Conservation (phyloP, 768 basidiomycete genomes). For the Mrakia gelida region DNA sequence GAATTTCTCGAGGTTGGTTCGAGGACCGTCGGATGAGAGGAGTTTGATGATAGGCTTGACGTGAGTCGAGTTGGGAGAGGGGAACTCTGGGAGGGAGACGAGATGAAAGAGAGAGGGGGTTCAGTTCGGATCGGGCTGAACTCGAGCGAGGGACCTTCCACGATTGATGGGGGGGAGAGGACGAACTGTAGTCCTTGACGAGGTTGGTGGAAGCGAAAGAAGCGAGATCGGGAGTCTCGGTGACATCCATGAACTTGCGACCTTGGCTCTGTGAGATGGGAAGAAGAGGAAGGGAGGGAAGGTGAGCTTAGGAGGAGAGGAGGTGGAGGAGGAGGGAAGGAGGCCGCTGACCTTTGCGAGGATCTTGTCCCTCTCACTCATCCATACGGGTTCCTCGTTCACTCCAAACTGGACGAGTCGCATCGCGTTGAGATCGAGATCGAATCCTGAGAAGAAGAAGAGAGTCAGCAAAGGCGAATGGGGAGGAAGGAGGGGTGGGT, state of each 20-base stretch:
- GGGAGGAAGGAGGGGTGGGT: background rate
- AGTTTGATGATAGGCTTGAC: slow-evolving; percentile 61
- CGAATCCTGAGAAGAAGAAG: slow-evolving; percentile 55
- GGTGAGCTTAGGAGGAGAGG: background rate
- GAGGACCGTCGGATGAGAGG: slow-evolving; percentile 62
- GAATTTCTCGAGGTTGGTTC: slow-evolving; percentile 61
- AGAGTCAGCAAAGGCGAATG: background rate
- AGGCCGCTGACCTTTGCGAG: slow-evolving; percentile 56
- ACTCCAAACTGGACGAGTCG: slow-evolving; percentile 74
- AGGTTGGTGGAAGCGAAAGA: slow-evolving; percentile 12
- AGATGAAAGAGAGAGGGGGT: background rate
- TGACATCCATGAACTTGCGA: slow-evolving; percentile 76
- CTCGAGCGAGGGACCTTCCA: background rate
- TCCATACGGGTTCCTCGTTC: slow-evolving; percentile 62
- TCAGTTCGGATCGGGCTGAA: background rate
- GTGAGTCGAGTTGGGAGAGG: slow-evolving; percentile 59
- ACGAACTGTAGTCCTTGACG: slow-evolving; percentile 6
- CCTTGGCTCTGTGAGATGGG: slow-evolving; percentile 53
- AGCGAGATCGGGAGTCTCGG: slow-evolving; percentile 10
- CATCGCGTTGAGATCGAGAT: slow-evolving; percentile 64
- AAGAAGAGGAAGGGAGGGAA: background rate
- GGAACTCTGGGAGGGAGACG: slow-evolving; percentile 45
- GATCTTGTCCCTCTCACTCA: slow-evolving; percentile 90
- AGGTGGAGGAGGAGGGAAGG: background rate
- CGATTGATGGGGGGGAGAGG: no score